Percentiles rank a stretch among this genome's conserved stretches.
Evolutionary conservation across 768 basidiomycete species (phyloP).

Genomic region (Mycena albidolilacea): DNA sequence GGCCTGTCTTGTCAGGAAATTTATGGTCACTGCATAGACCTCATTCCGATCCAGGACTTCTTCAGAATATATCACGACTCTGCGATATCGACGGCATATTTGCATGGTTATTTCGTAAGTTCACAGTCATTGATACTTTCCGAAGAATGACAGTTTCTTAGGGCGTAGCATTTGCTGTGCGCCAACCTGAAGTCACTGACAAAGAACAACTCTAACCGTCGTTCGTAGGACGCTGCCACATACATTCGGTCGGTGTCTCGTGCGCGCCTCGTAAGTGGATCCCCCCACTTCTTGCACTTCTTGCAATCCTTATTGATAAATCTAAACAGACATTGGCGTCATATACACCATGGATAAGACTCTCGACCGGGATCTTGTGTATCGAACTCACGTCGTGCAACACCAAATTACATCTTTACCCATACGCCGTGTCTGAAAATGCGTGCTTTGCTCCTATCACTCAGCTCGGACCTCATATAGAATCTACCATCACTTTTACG

Average conservation of each 20-base stretch:
- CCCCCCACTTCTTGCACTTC: too few species aligned
- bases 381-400: slow-evolving; percentile 2
- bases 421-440: not conserved
- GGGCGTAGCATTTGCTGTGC: not conserved
- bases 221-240: not conserved
- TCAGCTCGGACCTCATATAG: not conserved
- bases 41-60: slow-evolving; percentile 8
- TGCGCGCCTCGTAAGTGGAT: not conserved
- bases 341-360: slow-evolving; percentile 8
- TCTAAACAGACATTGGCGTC: not conserved
- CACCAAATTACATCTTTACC: not conserved
- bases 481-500: not conserved
- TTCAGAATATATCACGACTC: slow-evolving; percentile 2
- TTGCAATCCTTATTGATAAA: not conserved
- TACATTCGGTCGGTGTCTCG: not conserved
- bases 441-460: slow-evolving; percentile 3
- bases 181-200: not conserved
- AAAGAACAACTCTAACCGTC: not conserved
- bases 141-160: not conserved
- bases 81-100: not conserved
- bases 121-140: not conserved
- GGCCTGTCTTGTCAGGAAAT: too few species aligned
- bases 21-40: not conserved
- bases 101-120: slow-evolving; percentile 14
- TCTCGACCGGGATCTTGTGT: slow-evolving; percentile 5